Base-by-base conservation (phyloP, 2,329 filamentous ascomycete genomes). In the Acrocalymma vagum region DNA sequence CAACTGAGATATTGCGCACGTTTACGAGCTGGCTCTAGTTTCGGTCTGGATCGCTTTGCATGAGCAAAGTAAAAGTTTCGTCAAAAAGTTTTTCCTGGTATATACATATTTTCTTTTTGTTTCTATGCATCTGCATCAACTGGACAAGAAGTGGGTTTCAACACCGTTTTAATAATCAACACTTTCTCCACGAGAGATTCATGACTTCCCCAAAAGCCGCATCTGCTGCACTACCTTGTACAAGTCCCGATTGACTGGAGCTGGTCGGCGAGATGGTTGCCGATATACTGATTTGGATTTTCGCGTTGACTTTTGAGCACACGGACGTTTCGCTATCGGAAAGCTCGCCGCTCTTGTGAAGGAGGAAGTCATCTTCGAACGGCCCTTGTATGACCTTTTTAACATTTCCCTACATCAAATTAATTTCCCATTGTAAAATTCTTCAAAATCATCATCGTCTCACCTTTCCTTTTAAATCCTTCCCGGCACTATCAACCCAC, bases 11-110 rank as follows among this genome's bases (percentile, higher is more conserved):
- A 11, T 93, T 84, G 61, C 91, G 88, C 15, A 96, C 87, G 62
- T 83, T 93, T 51, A 97, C 86, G 2, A 95, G 92, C 68, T 96
- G 92, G 1, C 93, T 93, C 22, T 84, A n/a, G n/a, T n/a, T n/a
- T n/a, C n/a, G n/a, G n/a, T n/a, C n/a, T n/a, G n/a, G n/a, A n/a
- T n/a, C n/a, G n/a, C n/a, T n/a, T n/a, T n/a, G n/a, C n/a, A n/a
- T n/a, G n/a, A n/a, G n/a, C n/a, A n/a, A n/a, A n/a, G n/a, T n/a
- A n/a, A n/a, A n/a, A n/a, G n/a, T n/a, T n/a, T n/a, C n/a, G n/a
- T n/a, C n/a, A n/a, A n/a, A n/a, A n/a, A n/a, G n/a, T n/a, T n/a
- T n/a, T n/a, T n/a, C n/a, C n/a, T n/a, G n/a, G n/a, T n/a, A n/a
- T n/a, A n/a, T n/a, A n/a, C n/a, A n/a, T n/a, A n/a, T n/a, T n/a